Base-by-base conservation (phyloP, 2,329 filamentous ascomycete genomes). In the Harringtonia lauricola region DNA sequence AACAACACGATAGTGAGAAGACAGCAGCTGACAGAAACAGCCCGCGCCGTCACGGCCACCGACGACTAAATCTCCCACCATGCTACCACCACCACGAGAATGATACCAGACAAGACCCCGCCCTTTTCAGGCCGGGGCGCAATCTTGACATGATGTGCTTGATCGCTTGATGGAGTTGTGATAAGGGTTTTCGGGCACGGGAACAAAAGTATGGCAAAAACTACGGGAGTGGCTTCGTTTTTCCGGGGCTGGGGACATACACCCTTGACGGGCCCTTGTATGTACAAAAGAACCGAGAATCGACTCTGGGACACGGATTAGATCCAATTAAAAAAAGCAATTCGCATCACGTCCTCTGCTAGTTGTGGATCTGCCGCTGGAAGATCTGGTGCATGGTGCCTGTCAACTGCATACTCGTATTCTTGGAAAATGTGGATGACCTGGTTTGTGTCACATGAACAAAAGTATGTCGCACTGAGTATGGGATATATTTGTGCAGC, bases 11-110 rank as follows among this genome's bases (percentile, higher is more conserved):
- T 47, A 56, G 65, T 54, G 21, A 48, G 10, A 15, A 9, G 2
- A 21, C n/a, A n/a, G n/a, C n/a, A 24, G 17, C 42, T 47, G 36
- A 44, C 42, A 15, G 8, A 3, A 6, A 47, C 55, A 81, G 76
- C 77, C 64, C 76, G 77, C 61, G 76, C 74, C 59, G 71, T 80
- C 56, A 70, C 68, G 59, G 71, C 64, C 55, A 62, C 73, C 51
- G 64, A n/a, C n/a, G n/a, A 66, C 52, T 66, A 65, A 65, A 59
- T 36, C 43, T 41, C 39, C 35, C 33, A 41, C 39, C 41, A 34
- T 30, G 41, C 43, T 10, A 26, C 24, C 24, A 10, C 24, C 10
- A 26, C 24, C 30, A 37, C 29, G 31, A 46, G 37, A 36, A 43
- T 38, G 41, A 47, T 38, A 51, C 44, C 45, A 46, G 34, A 45